phyloP scores from a whole-genome alignment of 202 grass and related monocot genomes.

The Zoysia matrella region DNA sequence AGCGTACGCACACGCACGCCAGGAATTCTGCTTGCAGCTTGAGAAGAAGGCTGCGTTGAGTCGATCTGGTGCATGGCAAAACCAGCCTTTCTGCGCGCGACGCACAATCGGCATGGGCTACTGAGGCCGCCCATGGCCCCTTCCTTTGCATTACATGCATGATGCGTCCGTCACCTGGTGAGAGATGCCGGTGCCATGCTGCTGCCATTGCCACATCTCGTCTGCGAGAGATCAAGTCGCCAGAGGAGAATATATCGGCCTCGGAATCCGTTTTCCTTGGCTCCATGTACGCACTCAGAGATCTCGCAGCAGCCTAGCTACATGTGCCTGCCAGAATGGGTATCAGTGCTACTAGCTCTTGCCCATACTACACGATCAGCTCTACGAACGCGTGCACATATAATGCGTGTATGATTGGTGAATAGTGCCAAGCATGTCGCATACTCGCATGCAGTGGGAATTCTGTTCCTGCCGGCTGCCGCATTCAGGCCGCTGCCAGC shows the following conservation, averaged over 20 bases:
- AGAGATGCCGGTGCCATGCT: not conserved
- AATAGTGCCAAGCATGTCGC: slow-evolving; percentile 33
- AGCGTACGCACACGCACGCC: slow-evolving; percentile 17
- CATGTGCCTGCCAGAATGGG: slow-evolving; percentile 17
- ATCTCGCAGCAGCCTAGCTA: not conserved
- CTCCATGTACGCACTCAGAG: slow-evolving; percentile 17
- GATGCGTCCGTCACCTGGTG: not conserved
- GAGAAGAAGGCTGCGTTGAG: not conserved
- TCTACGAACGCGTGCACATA: not conserved
- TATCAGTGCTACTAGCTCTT: not conserved
- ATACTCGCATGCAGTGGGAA: not conserved
- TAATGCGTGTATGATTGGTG: slow-evolving; percentile 61
- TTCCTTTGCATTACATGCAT: not conserved
- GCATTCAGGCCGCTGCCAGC: not conserved
- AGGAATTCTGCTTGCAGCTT: slow-evolving; percentile 25
- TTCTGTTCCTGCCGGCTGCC: slow-evolving; percentile 11
- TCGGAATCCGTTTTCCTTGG: slow-evolving; percentile 36
- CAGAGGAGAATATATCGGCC: slow-evolving; percentile 41
- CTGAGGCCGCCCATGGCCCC: not conserved
- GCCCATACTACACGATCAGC: not conserved
- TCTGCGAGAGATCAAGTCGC: slow-evolving; percentile 31
- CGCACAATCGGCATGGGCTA: slow-evolving; percentile 13
- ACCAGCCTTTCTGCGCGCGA: slow-evolving; percentile 35
- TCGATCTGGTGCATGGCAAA: not conserved
- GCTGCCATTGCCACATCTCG: slow-evolving; percentile 17